Evolutionary conservation across 371 early-diverging fungal genomes (phyloP), one percentile per base, ranked within the genome.

Genomic region (Mucor racemosus): DNA sequence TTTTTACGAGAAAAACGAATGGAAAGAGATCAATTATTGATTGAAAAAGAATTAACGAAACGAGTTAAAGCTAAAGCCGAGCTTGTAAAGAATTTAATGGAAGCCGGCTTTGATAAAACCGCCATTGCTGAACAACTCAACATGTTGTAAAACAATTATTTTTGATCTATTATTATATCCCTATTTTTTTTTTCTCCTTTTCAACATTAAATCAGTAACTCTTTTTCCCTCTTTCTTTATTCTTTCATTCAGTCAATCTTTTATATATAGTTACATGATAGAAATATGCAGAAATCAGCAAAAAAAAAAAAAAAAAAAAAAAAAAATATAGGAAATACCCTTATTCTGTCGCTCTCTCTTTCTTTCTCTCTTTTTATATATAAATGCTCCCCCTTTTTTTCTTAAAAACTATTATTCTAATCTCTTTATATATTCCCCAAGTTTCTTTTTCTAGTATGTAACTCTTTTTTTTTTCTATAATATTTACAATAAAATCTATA

Each of bases 41-140:
- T 81, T 58, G 81, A 81, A 68, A 76, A 78, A 69, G 81, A 81
- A 69, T 48, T 67, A 15, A 80, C 80, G 19, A 74, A 75, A 55
- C 17, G 81, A 56, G 76, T 81, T 40, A 76, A 78, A 53, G 81
- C 81, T 9, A 78, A 76, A 65, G 78, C 81, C 26, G 81, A 81
- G n/a, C 67, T 81, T 41, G 78, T 81, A 38, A 81, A 76, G 53
- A 74, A 78, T 62, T 54, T 81, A 11, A 60, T 76, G 60, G 78
- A 81, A 33, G 81, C 81, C 15, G 81, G 81, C 7, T 81, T 81
- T 61, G 71, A 75, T 39, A 77, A 81, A 65, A 58, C 70, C 15
- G 78, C 78, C 34, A 81, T 81, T 69, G 70, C 76, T 44, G 75
- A 81, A 58, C 81, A 81, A 71, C 67, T 81, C 7, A 70, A 69